Evolutionary conservation across 2,329 filamentous ascomycete genomes (phyloP).

Genomic region (Dactylellina sp.): DNA sequence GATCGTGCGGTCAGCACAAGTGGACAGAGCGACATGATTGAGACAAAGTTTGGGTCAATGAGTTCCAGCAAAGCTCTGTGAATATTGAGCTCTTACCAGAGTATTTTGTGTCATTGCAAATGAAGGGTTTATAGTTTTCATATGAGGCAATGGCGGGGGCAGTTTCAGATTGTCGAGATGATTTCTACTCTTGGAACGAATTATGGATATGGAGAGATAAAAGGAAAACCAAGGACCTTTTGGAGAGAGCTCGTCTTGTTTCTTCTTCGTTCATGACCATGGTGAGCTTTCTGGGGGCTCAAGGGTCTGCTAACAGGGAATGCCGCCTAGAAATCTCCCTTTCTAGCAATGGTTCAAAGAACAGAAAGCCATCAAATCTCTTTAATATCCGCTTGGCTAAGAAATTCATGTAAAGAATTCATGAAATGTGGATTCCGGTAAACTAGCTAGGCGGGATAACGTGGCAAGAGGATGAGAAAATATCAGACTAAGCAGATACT

Average conservation of each 20-base stretch:
- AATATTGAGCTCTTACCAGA: slow-evolving; percentile 20
- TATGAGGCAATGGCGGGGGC: slow-evolving; percentile 26
- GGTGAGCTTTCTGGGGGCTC: slow-evolving; percentile 3
- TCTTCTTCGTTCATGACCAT: slow-evolving; percentile 5
- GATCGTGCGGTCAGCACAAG: slow-evolving; percentile 33
- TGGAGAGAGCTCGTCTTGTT: slow-evolving; percentile 37
- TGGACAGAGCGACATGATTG: slow-evolving; percentile 5
- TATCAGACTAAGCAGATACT: slow-evolving; percentile 17
- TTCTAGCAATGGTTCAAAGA: slow-evolving; percentile 11
- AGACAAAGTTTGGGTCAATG: background rate
- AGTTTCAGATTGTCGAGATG: slow-evolving; percentile 51
- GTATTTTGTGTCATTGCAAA: background rate
- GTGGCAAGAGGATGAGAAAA: background rate
- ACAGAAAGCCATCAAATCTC: background rate
- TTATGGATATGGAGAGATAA: slow-evolving; percentile 14
- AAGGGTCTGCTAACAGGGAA: background rate
- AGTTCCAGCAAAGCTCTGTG: background rate
- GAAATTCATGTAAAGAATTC: no score
- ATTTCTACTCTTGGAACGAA: slow-evolving; percentile 1
- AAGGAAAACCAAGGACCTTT: background rate
- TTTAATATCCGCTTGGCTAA: slow-evolving; percentile 29
- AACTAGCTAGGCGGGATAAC: slow-evolving; percentile 6
- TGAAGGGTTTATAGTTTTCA: background rate
- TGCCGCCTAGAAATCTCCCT: slow-evolving; percentile 17
- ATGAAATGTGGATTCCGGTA: slow-evolving; percentile 1